Conservation (phyloP, 352 stramenopile genomes). For the Phytophthora pluvialis region DNA sequence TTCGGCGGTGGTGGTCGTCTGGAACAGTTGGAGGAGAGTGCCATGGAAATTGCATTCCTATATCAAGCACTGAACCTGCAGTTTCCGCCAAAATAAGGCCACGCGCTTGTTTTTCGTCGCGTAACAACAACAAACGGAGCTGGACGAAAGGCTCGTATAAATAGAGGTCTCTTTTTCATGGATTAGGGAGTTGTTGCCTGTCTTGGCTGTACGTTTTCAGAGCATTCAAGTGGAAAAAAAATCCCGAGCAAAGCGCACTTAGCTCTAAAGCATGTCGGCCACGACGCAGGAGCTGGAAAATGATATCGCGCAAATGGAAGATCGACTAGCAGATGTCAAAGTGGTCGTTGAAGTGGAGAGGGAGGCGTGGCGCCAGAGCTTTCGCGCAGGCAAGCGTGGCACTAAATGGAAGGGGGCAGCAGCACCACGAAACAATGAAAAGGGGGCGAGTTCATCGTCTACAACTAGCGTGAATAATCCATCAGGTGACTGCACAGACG, state of each 20-base stretch:
- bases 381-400: slow-evolving; percentile 51
- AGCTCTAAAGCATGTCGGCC: slow-evolving; percentile 39
- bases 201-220: no score
- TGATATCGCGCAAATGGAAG: slow-evolving; percentile 68
- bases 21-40: slow-evolving; percentile 79
- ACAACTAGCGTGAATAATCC: slow-evolving; percentile 14
- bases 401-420: slow-evolving; percentile 74
- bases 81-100: slow-evolving; percentile 38
- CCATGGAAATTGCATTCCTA: slow-evolving; percentile 87
- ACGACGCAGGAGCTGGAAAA: slow-evolving; percentile 55
- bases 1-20: slow-evolving; percentile 79
- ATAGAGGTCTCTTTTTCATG: slow-evolving; percentile 32
- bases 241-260: not conserved
- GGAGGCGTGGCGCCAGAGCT: slow-evolving; percentile 59
- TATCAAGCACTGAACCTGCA: slow-evolving; percentile 70
- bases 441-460: slow-evolving; percentile 1
- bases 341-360: slow-evolving; percentile 58
- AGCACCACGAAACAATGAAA: slow-evolving; percentile 9
- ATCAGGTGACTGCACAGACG: slow-evolving; percentile 8
- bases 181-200: not conserved
- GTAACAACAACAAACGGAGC: no score
- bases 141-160: slow-evolving; percentile 22
- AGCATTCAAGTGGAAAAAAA: not conserved
- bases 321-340: slow-evolving; percentile 61
- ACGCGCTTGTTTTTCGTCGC: not conserved